Evolutionary conservation across 179 eudicot genomes (phyloP).

Genomic region (Beta corolliflora): DNA sequence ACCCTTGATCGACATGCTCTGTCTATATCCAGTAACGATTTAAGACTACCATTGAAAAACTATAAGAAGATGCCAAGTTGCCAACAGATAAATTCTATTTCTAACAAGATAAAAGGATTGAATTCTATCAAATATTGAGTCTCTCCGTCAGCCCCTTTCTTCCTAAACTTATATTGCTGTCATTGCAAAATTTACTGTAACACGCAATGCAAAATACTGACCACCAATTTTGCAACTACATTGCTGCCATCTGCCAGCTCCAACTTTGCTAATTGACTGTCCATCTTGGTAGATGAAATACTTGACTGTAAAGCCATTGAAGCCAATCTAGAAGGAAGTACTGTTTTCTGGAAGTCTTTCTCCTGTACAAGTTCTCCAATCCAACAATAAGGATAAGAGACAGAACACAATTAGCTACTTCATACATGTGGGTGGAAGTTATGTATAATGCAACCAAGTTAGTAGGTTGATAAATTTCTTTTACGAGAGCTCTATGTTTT

Average conservation of each 20-base stretch:
- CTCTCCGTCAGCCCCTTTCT: neutral
- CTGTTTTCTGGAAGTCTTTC: slow-evolving; percentile 55
- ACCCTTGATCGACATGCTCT: no score
- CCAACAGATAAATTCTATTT: no score
- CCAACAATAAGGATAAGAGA: slow-evolving; percentile 8
- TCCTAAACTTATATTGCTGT: no score
- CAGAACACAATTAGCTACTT: neutral
- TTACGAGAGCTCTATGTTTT: neutral
- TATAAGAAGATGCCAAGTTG: no score
- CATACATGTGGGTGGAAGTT: neutral
- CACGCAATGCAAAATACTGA: slow-evolving; percentile 34
- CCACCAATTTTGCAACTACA: slow-evolving; percentile 86
- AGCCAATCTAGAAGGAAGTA: slow-evolving; percentile 60
- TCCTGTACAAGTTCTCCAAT: slow-evolving; percentile 40
- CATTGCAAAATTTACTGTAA: neutral
- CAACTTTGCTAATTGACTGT: slow-evolving; percentile 64
- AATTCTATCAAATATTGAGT: no score
- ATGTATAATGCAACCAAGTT: neutral
- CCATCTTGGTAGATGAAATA: slow-evolving; percentile 36
- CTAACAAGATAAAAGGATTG: no score
- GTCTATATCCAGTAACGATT: no score
- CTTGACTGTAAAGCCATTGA: slow-evolving; percentile 59
- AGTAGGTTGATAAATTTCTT: neutral
- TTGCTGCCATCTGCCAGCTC: slow-evolving; percentile 71
- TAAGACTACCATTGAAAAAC: no score